Conservation (phyloP, 805 yeast genomes). For the Monosporozyma yasuniensis region DNA sequence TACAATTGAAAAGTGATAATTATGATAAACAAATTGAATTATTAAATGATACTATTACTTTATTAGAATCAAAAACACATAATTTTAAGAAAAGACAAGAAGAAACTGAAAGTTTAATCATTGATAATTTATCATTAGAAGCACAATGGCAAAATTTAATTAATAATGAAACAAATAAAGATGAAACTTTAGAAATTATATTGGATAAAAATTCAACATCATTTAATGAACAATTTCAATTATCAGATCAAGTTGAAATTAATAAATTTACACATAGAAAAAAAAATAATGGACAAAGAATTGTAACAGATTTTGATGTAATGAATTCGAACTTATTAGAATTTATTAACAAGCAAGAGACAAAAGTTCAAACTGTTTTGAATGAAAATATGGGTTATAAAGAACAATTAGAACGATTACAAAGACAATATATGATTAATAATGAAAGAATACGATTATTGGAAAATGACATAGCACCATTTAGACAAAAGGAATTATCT, state of each 20-base stretch:
- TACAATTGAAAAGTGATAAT: slow-evolving; percentile 30
- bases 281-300: slow-evolving; percentile 7
- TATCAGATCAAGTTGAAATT: neutral
- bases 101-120: neutral
- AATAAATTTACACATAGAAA: slow-evolving; percentile 7
- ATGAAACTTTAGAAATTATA: neutral
- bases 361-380: slow-evolving; percentile 11
- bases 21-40: slow-evolving; percentile 36
- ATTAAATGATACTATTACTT: slow-evolving; percentile 17
- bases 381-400: slow-evolving; percentile 5
- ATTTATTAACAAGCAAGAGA: slow-evolving; percentile 14
- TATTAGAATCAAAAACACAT: neutral
- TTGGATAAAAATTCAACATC: neutral
- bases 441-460: neutral
- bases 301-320: slow-evolving; percentile 12
- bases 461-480: neutral
- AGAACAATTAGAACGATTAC: neutral
- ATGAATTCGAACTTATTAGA: slow-evolving; percentile 18
- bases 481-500: neutral
- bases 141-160: neutral
- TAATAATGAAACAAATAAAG: neutral
- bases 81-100: neutral
- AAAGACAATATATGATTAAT: neutral
- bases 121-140: neutral
- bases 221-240: neutral